phyloP scores from a whole-genome alignment of 139 green algal species.

The Coelastrella sp. region DNA sequence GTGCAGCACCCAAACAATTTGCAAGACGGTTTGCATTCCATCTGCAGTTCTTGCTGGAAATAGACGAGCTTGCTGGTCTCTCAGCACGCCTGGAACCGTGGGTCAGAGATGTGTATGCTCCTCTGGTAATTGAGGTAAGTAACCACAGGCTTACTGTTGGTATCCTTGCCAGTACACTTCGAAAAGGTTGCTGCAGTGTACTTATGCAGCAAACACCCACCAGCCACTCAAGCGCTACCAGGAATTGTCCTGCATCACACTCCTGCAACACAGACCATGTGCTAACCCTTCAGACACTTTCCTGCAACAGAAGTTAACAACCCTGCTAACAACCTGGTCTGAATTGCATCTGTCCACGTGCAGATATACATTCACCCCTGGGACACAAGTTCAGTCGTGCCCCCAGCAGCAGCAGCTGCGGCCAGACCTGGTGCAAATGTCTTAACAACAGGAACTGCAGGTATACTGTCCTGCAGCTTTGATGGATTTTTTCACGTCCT shows the following conservation, averaged over 20 bases:
- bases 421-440: background rate
- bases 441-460: background rate
- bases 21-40: background rate
- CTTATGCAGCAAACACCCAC: background rate
- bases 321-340: background rate
- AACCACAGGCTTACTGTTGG: background rate
- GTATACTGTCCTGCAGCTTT: too few species aligned
- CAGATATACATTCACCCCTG: constrained; percentile 42
- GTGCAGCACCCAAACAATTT: too few species aligned
- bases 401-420: background rate
- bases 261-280: too few species aligned
- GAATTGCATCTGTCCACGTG: background rate
- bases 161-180: background rate
- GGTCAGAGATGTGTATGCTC: constrained; percentile 30
- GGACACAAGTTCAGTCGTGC: constrained; percentile 22
- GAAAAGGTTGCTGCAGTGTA: too few species aligned
- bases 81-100: constrained; percentile 22
- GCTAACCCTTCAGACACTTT: background rate
- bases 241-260: too few species aligned
- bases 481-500: too few species aligned
- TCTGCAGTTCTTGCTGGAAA: constrained; percentile 38
- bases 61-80: constrained; percentile 39
- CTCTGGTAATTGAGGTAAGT: constrained; percentile 31
- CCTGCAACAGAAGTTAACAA: background rate
- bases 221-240: too few species aligned